Base-by-base conservation (phyloP, 257 asterid species). In the Solanum paucissectum region DNA sequence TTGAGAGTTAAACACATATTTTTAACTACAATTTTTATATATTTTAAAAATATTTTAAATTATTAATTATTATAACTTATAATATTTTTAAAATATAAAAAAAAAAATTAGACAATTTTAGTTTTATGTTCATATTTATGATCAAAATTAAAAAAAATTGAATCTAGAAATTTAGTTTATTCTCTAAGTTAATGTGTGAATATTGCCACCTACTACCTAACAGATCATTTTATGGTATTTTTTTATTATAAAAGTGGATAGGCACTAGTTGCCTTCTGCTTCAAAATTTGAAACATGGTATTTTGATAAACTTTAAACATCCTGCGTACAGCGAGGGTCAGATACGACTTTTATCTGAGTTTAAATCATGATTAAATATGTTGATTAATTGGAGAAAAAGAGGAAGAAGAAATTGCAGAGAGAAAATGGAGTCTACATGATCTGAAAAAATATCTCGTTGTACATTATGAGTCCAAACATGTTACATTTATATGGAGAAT, bases 291-390 rank as follows among this genome's bases (percentile, higher is more conserved):
- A 12, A 12, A 34, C 81, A 33, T 20, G 25, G 1, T 76, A 9
- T 38, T 76, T 76, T 1, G 33, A 75, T 37, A 75, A 75, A 23
- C 12, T 37, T 38, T 9, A 23, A 75, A 38, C 55, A 38, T 38
- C 34, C 21, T 37, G 21, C 21, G 1, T 37, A 75, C 11, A 18
- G 8, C 20, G 12, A 75, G 5, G 3, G 4, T 12, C 0, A 23
- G 0, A 3, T 38, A 20, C 1, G 6, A 5, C 1, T 12, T 12
- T 4, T 18, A 2, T 6, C 0, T 1, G 20, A 23, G 8, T 76
- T 27, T 13, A 5, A 38, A 0, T 40, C 3, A 40, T 3, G 6
- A 8, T 40, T 8, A 5, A 76, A 76, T 25, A 76, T 29, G 29
- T 29, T 29, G 29, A 29, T 29, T 29, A 29, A 29, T 29, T 29